Evolutionary conservation across 768 basidiomycete genomes (phyloP).

Genomic region (Lentinula lateritia): DNA sequence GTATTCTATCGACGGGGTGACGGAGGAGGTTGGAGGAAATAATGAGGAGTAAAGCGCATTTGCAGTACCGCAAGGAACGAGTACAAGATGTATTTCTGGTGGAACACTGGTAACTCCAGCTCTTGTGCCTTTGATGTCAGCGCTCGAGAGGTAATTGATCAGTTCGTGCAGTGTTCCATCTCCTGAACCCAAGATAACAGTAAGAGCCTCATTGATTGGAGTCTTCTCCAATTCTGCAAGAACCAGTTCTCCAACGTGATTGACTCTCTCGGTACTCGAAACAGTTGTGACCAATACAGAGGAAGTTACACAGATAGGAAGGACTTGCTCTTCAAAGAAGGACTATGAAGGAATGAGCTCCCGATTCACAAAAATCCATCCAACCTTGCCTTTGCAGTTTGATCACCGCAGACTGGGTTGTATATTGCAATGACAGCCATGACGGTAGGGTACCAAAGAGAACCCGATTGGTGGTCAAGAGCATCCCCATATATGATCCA

Average conservation of each 20-base stretch:
- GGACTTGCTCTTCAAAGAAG: slow-evolving; percentile 55
- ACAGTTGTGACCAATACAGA: slow-evolving; percentile 33
- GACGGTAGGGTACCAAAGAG: too few species aligned
- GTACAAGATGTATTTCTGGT: slow-evolving; percentile 36
- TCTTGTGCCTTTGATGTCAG: slow-evolving; percentile 15
- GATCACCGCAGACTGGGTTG: slow-evolving; percentile 72
- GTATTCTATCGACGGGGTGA: slow-evolving; percentile 26
- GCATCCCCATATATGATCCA: too few species aligned
- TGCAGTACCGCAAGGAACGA: slow-evolving; percentile 78
- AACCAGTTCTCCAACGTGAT: slow-evolving; percentile 50
- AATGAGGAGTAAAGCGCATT: slow-evolving; percentile 85
- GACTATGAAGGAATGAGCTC: slow-evolving; percentile 13
- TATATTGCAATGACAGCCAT: slow-evolving; percentile 44
- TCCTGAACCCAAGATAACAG: slow-evolving; percentile 69
- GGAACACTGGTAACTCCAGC: slow-evolving; percentile 7
- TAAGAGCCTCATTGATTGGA: slow-evolving; percentile 17
- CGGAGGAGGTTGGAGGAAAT: slow-evolving; percentile 44
- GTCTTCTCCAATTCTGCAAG: slow-evolving; percentile 31
- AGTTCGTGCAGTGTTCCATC: slow-evolving; percentile 94
- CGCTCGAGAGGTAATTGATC: slow-evolving; percentile 50
- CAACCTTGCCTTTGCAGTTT: slow-evolving; percentile 36
- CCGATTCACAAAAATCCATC: too few species aligned
- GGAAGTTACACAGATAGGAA: slow-evolving; percentile 53
- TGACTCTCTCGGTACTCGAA: slow-evolving; percentile 41
- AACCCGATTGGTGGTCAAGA: too few species aligned